Conservation (phyloP, 192 early-diverging fungal genomes). For the Podila epicladia region DNA sequence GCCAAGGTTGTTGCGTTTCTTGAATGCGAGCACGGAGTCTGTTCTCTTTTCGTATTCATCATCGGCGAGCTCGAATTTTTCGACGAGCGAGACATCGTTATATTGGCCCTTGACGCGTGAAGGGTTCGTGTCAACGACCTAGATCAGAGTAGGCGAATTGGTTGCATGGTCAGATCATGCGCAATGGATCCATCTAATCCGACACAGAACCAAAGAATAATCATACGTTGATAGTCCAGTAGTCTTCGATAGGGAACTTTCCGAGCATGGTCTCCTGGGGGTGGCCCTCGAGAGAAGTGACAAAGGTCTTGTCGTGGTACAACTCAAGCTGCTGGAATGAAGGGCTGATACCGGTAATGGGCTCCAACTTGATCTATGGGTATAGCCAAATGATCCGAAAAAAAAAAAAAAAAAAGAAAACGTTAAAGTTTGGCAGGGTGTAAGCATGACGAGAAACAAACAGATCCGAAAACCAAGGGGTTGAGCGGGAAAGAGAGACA, state of each 20-base stretch:
- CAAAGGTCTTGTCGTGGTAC: conserved; percentile 58
- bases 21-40: conserved; percentile 91
- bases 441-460: no score
- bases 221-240: conserved; percentile 76
- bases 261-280: conserved; percentile 77
- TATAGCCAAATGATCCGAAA: neutral
- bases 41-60: conserved; percentile 86
- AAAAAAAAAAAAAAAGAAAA: neutral
- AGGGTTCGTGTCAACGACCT: conserved; percentile 80
- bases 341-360: conserved; percentile 89
- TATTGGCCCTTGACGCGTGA: conserved; percentile 72
- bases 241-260: conserved; percentile 87
- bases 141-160: neutral
- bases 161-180: no score
- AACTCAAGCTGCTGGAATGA: conserved; percentile 73
- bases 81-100: conserved; percentile 88
- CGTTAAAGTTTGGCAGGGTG: no score
- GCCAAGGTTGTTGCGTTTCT: conserved; percentile 89
- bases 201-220: neutral
- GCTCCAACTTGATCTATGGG: conserved; percentile 79
- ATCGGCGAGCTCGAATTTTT: conserved; percentile 93
- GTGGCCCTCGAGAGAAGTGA: conserved; percentile 65
- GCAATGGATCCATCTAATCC: neutral
- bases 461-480: neutral
- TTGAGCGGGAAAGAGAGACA: neutral